Percentiles rank a stretch among this genome's conserved stretches.
phyloP scores from a whole-genome alignment of 345 rosid species.

The Lepidium sativum region DNA sequence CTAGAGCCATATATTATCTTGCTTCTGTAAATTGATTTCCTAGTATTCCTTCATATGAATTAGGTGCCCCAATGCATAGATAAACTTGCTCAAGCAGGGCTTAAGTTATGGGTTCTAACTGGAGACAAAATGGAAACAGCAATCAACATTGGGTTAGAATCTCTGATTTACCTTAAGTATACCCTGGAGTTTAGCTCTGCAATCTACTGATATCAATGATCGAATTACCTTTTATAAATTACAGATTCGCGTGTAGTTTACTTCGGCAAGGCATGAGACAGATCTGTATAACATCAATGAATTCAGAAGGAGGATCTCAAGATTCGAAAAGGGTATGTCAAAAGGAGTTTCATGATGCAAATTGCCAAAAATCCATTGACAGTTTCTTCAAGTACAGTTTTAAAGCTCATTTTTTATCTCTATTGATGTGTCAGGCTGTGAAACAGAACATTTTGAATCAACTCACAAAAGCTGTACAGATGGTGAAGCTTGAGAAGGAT shows the following conservation, averaged over 20 bases:
- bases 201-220: conserved; percentile 4
- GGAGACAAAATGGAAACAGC: conserved; percentile 95
- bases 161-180: conserved; percentile 7
- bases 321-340: conserved; percentile 54
- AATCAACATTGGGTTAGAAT: conserved; percentile 67
- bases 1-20: not conserved
- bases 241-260: conserved; percentile 87
- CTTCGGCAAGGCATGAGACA: conserved; percentile 97
- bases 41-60: conserved; percentile 1
- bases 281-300: conserved; percentile 53
- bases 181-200: not conserved
- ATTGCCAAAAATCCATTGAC: not conserved
- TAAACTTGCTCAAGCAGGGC: conserved; percentile 68
- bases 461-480: conserved; percentile 76
- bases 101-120: conserved; percentile 82
- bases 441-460: conserved; percentile 67
- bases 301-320: conserved; percentile 34
- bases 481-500: conserved; percentile 83
- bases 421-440: conserved; percentile 44
- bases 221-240: conserved; percentile 15
- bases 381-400: not conserved
- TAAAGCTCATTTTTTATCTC: conserved; percentile 13
- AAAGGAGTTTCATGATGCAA: not conserved
- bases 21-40: conserved; percentile 16
- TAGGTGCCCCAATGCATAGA: conserved; percentile 99